Percentiles rank a stretch among this genome's conserved stretches.
Conservation (phyloP, 2,329 filamentous ascomycete species). For the Fusarium buxicola region DNA sequence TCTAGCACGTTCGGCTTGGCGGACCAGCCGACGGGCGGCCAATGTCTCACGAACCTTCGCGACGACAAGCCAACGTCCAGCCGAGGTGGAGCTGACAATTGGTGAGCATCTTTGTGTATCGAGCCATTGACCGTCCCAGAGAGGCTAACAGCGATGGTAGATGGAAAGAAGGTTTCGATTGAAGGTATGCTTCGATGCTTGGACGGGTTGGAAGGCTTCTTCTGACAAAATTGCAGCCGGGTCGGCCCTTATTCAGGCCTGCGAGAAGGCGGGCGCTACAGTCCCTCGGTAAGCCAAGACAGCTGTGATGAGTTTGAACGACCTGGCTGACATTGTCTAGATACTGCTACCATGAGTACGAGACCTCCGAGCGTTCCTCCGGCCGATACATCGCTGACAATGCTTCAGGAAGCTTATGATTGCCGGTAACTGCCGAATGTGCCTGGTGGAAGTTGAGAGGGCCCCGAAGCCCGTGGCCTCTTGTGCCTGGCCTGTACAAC, state of each 20-base stretch:
- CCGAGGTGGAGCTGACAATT: slow-evolving; percentile 97
- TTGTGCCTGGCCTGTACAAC: slow-evolving; percentile 98
- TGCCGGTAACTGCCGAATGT: slow-evolving; percentile 99
- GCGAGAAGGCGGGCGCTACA: slow-evolving; percentile 94
- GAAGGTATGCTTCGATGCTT: slow-evolving; percentile 74
- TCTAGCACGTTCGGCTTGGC: slow-evolving; percentile 76
- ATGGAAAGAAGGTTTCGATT: slow-evolving; percentile 98
- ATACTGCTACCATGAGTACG: slow-evolving; percentile 99
- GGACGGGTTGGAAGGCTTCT: slow-evolving; percentile 29
- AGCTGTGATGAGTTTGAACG: slow-evolving; percentile 32
- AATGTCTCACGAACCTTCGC: slow-evolving; percentile 82
- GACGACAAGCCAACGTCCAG: slow-evolving; percentile 80
- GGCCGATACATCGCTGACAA: slow-evolving; percentile 56
- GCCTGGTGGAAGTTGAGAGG: slow-evolving; percentile 96
- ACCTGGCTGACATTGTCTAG: slow-evolving; percentile 60
- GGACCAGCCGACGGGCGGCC: slow-evolving; percentile 69
- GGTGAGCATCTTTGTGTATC: slow-evolving; percentile 63
- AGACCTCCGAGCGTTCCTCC: slow-evolving; percentile 46
- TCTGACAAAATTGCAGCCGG: slow-evolving; percentile 75
- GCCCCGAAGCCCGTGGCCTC: slow-evolving; percentile 97
- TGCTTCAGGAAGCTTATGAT: slow-evolving; percentile 89
- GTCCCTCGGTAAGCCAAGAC: slow-evolving; percentile 77
- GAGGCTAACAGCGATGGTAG: slow-evolving; percentile 61
- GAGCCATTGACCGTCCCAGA: slow-evolving; percentile 47
- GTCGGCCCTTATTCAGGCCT: slow-evolving; percentile 97